These are phyloP conservation scores for Termitomyces eurrhizus DNA, from an alignment of 768 basidiomycete species.

Conservation along the genomic window DNA sequence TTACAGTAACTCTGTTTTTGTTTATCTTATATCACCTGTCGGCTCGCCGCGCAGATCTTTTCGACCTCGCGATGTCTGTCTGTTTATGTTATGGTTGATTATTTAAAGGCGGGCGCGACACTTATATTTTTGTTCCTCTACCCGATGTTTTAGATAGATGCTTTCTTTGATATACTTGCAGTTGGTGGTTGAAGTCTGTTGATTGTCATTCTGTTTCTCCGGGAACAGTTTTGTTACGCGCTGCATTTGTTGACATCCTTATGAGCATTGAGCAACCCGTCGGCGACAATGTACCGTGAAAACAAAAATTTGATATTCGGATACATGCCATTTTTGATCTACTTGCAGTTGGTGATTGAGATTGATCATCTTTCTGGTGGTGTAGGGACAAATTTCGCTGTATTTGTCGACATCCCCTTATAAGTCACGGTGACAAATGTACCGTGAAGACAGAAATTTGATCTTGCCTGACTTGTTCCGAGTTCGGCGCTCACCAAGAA, in stretches of 20 bases:
- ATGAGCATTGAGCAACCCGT: too few species aligned
- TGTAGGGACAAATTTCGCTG: neutral
- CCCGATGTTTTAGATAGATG: constrained; percentile 7
- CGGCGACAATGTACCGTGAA: too few species aligned
- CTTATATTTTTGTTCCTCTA: constrained; percentile 14
- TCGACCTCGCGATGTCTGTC: constrained; percentile 1
- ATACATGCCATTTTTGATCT: constrained; percentile 4
- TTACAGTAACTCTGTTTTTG: neutral
- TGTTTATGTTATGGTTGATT: constrained; percentile 17
- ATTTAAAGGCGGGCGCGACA: constrained; percentile 16
- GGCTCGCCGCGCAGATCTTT: constrained; percentile 3
- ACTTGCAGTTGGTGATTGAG: constrained; percentile 1
- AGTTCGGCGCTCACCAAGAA: neutral
- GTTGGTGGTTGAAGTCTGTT: constrained; percentile 7
- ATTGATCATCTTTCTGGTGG: too few species aligned
- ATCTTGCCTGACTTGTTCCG: neutral
- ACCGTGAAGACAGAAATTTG: neutral
- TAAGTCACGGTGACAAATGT: neutral
- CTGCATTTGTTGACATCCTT: too few species aligned
- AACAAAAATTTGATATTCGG: neutral
- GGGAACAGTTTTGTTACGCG: neutral
- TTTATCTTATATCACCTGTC: constrained; percentile 17
- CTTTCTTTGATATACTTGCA: neutral
- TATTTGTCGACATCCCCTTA: neutral
- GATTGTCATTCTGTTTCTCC: constrained; percentile 5